phyloP scores from a whole-genome alignment of 2,329 filamentous ascomycete species.

The Ascochyta koolunga region DNA sequence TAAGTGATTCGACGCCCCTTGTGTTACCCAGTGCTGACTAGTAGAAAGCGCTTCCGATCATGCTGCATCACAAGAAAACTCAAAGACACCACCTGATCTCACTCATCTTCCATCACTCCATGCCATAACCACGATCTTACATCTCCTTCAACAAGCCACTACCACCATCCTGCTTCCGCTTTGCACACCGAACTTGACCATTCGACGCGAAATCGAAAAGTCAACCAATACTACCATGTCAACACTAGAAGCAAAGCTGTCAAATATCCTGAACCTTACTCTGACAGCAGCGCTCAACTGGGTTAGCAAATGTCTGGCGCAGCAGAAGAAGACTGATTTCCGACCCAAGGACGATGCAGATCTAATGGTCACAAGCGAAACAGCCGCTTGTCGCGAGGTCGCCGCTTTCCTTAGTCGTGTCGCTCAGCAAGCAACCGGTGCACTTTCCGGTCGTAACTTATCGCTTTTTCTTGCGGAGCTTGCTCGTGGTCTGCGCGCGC shows the following conservation, averaged over 20 bases:
- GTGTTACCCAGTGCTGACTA: constrained; percentile 16
- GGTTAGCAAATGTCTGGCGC: constrained; percentile 72
- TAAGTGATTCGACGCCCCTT: constrained; percentile 34
- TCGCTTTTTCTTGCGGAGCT: constrained; percentile 84
- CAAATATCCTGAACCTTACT: constrained; percentile 70
- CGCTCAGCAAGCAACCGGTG: constrained; percentile 66
- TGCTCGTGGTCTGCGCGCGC: constrained; percentile 74
- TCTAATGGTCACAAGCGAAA: constrained; percentile 58
- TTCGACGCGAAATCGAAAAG: constrained; percentile 87
- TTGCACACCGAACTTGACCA: constrained; percentile 86
- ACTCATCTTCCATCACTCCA: constrained; percentile 80
- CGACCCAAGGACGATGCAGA: constrained; percentile 78
- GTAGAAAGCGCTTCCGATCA: constrained; percentile 61
- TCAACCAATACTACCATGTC: constrained; percentile 75
- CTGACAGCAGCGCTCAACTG: constrained; percentile 78
- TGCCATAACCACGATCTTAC: constrained; percentile 84
- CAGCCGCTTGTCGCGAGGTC: constrained; percentile 80
- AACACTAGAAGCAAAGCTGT: constrained; percentile 84
- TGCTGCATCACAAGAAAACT: constrained; percentile 76
- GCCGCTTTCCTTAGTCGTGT: constrained; percentile 78
- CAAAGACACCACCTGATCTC: constrained; percentile 86
- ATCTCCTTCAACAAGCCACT: constrained; percentile 92
- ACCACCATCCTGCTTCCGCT: constrained; percentile 88
- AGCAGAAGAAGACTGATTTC: constrained; percentile 89
- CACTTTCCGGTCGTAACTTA: constrained; percentile 83